Evolutionary conservation across 441 rosid genomes (phyloP).

Genomic region (Mallotus repandus): DNA sequence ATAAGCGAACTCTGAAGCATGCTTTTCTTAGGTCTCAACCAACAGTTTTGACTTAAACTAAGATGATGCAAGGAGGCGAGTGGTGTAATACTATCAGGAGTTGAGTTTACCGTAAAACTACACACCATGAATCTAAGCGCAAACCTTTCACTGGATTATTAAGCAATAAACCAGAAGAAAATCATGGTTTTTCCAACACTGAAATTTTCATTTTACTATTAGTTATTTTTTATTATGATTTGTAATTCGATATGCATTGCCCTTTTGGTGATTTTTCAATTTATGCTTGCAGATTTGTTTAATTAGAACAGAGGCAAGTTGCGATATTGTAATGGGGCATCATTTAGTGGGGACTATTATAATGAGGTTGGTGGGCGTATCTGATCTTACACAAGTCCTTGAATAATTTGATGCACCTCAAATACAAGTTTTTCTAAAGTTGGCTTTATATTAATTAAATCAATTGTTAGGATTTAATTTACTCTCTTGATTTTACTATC

Average conservation of each 20-base stretch:
- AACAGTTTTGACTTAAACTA: not conserved
- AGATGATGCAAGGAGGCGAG: conserved; percentile 77
- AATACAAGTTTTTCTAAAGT: not conserved
- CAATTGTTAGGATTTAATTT: not conserved
- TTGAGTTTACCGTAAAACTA: conserved; percentile 72
- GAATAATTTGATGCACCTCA: conserved; percentile 5
- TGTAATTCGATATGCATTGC: not conserved
- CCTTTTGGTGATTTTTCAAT: not conserved
- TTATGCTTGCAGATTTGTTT: conserved; percentile 63
- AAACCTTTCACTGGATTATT: conserved; percentile 73
- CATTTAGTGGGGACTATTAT: conserved; percentile 78
- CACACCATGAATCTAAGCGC: conserved; percentile 73
- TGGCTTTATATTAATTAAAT: not conserved
- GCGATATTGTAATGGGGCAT: conserved; percentile 95
- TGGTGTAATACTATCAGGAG: conserved; percentile 75
- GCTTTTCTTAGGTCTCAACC: not conserved
- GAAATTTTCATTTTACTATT: conserved; percentile 2
- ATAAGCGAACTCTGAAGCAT: no score
- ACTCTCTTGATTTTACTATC: not conserved
- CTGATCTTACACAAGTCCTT: not conserved
- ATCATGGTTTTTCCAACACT: conserved; percentile 50
- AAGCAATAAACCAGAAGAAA: conserved; percentile 63
- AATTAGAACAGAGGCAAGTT: conserved; percentile 93
- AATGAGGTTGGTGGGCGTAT: conserved; percentile 48
- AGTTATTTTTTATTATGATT: not conserved